Conservation (phyloP, 1,284 basidiomycete genomes). For the Ceratobasidium sp. region DNA sequence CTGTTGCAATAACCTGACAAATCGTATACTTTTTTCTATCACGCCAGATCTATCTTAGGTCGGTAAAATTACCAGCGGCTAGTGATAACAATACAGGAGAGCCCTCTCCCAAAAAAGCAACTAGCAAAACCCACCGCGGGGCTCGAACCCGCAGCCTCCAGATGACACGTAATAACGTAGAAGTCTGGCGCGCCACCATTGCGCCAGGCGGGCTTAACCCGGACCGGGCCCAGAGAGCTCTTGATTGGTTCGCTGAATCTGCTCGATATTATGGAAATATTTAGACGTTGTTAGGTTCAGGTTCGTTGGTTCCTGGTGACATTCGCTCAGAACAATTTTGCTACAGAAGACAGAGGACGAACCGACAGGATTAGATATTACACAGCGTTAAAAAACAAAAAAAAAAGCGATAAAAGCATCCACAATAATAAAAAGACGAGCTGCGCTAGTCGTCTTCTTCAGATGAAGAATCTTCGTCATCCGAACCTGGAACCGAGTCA, state of each 20-base stretch:
- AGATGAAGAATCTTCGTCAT: slow-evolving; percentile 34
- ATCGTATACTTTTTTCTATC: too few species aligned
- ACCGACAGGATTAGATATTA: slow-evolving; percentile 4
- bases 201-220: slow-evolving; percentile 42
- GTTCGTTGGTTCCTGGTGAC: neutral
- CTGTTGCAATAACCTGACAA: neutral
- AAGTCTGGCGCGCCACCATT: slow-evolving; percentile 46
- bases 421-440: slow-evolving; percentile 34
- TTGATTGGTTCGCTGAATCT: neutral
- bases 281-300: too few species aligned
- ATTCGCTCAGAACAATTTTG: neutral
- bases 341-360: slow-evolving; percentile 7
- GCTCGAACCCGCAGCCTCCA: slow-evolving; percentile 45
- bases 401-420: slow-evolving; percentile 18
- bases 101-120: neutral
- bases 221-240: neutral
- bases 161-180: slow-evolving; percentile 38
- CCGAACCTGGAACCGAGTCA: slow-evolving; percentile 19
- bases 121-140: slow-evolving; percentile 41
- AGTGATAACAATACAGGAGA: too few species aligned
- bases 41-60: too few species aligned
- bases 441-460: slow-evolving; percentile 45
- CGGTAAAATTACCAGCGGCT: too few species aligned
- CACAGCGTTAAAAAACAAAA: slow-evolving; percentile 20
- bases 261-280: neutral